phyloP scores from a whole-genome alignment of 73 alveolate species.

The Tetrahymena malaccensis region DNA sequence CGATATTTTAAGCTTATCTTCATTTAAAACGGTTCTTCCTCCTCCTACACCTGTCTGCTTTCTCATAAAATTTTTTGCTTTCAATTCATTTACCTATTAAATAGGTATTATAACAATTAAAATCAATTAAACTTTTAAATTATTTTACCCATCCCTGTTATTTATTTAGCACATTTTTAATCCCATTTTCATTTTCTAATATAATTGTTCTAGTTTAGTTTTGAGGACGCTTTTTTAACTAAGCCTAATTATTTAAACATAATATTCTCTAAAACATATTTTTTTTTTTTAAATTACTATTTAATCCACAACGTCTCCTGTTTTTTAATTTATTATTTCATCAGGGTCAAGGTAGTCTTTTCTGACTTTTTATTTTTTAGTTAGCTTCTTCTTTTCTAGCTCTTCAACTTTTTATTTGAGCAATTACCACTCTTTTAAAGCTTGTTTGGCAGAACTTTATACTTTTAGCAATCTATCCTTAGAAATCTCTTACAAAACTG shows the following conservation, averaged over 20 bases:
- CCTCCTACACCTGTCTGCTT: background rate
- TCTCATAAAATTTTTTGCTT: background rate
- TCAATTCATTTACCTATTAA: background rate
- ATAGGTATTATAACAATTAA: background rate
- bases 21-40: background rate
- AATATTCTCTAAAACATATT: background rate
- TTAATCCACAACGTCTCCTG: background rate
- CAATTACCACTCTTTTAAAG: background rate
- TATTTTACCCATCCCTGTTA: background rate
- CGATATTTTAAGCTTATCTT: background rate
- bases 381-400: background rate
- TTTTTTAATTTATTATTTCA: background rate
- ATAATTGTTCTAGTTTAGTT: background rate
- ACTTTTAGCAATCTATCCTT: background rate
- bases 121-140: background rate
- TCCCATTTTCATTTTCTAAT: background rate
- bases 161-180: background rate
- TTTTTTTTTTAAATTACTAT: background rate
- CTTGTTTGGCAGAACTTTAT: background rate
- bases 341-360: background rate
- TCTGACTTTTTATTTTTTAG: background rate
- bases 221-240: background rate
- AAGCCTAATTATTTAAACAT: background rate
- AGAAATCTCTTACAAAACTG: background rate
- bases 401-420: background rate